Conservation (phyloP, 1,284 basidiomycete genomes). For the Lignosus rhinocerotis region DNA sequence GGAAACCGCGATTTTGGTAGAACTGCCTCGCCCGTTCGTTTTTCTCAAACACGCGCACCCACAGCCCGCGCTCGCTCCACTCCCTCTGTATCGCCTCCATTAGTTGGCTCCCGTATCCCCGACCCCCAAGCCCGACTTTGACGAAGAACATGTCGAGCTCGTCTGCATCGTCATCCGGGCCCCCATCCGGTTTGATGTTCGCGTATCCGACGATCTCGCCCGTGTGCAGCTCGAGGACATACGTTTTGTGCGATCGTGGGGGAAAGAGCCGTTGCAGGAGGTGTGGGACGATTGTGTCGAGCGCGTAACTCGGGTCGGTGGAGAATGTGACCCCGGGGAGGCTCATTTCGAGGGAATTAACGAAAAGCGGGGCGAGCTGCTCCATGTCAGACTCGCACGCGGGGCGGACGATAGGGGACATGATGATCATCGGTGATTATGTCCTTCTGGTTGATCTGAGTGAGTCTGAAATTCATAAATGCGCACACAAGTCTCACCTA, state of each 20-base stretch:
- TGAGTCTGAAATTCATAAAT: neutral
- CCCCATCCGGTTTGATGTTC: conserved; percentile 12
- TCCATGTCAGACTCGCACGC: conserved; percentile 13
- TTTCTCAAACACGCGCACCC: conserved; percentile 15
- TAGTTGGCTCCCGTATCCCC: conserved; percentile 17
- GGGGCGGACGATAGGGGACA: conserved; percentile 12
- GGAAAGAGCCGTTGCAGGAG: conserved; percentile 18
- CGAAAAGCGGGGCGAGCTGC: conserved; percentile 14
- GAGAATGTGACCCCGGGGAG: conserved; percentile 18
- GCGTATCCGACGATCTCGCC: conserved; percentile 15
- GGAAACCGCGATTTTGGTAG: conserved; percentile 17
- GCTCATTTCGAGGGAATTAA: conserved; percentile 16
- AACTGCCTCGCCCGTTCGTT: conserved; percentile 18
- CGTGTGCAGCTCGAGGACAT: conserved; percentile 16
- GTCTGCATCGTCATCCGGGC: conserved; percentile 1
- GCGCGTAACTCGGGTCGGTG: conserved; percentile 4
- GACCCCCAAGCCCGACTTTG: conserved; percentile 10
- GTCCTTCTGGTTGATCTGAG: neutral
- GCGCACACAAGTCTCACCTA: neutral
- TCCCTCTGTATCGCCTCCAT: conserved; percentile 16
- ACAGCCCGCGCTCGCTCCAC: conserved; percentile 10
- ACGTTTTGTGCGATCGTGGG: conserved; percentile 7
- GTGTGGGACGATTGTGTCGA: neutral
- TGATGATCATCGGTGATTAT: conserved; percentile 3
- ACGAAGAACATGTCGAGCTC: conserved; percentile 23